Base-by-base conservation (phyloP, 805 yeast genomes). In the Tetrapisispora phaffii region DNA sequence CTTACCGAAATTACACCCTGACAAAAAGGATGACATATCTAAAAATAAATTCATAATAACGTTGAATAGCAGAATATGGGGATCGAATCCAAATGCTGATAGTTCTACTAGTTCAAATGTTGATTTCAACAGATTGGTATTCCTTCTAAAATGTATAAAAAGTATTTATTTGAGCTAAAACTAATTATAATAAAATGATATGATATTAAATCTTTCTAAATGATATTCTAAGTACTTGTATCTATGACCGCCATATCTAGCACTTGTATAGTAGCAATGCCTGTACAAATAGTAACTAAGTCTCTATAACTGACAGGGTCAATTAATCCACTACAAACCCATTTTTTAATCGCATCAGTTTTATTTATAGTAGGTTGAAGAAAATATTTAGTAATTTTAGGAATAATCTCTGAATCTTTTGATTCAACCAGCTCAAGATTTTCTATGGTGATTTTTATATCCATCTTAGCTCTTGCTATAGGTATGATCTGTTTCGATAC, bases 401-500 rank as follows among this genome's bases (percentile, higher is more conserved):
- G 65, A 20, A 73, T 77, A 8, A 63, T 58, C 39, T 71, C 59
- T 39, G 64, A 64, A 36, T 54, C 48, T 20, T 59, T 57, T 39
- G 57, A 65, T 41, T 72, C 71, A 10, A 22, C 31, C 16, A 15
- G n/a, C 22, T 23, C 39, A 7, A 36, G 13, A 9, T 36, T 36
- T 15, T 76, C 75, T 39, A 85, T 65, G 0, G 73, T 63, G n/a
- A 87, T 68, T 52, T 80, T 79, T 34, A 93, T 74, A 65, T 86
- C 80, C 98, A 93, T 93, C 56, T 82, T 82, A 0, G 97, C 97
- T 53, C 98, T 74, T 0, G 87, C 95, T 46, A 93, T 89, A 9
- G 97, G 97, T 23, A 93, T 82, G 28, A 88, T 69, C 63, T 93
- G 97, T 52, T 77, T 75, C 28, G 80, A 75, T 3, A 85, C 81